These are phyloP conservation scores for Rhytidiadelphus loreus DNA, from an alignment of 225 moss, liverwort and hornwort species.

Conservation along the genomic window DNA sequence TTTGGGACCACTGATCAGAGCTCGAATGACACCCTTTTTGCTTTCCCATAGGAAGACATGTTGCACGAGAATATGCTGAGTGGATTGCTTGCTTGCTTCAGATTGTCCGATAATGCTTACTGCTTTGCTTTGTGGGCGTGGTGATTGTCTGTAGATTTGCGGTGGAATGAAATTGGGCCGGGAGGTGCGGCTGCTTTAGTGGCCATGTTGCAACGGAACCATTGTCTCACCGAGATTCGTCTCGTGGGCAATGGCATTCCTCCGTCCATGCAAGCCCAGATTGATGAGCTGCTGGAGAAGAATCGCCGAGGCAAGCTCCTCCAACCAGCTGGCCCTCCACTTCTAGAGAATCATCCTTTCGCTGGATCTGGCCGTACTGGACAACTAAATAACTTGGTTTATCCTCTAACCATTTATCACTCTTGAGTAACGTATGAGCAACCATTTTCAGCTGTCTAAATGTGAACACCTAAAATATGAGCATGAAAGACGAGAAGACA, in stretches of 20 bases:
- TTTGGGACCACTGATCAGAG: not conserved
- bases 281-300: conserved; percentile 34
- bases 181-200: conserved; percentile 32
- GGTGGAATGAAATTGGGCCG: conserved; percentile 52
- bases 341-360: not conserved
- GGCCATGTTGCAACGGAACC: conserved; percentile 33
- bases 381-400: not conserved
- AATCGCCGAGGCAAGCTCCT: conserved; percentile 21
- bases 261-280: conserved; percentile 26
- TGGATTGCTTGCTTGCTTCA: not conserved
- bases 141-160: conserved; percentile 15
- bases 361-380: not conserved
- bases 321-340: not conserved
- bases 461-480: not conserved
- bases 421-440: not conserved
- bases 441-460: not conserved
- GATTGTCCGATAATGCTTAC: not conserved
- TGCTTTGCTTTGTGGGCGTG: not conserved
- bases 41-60: no score
- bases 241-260: conserved; percentile 48
- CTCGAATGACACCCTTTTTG: not conserved
- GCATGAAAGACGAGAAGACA: no score
- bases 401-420: not conserved
- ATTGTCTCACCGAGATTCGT: conserved; percentile 22
- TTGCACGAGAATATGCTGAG: not conserved